Base-by-base conservation (phyloP, 257 asterid species). In the Fraxinus anomala region DNA sequence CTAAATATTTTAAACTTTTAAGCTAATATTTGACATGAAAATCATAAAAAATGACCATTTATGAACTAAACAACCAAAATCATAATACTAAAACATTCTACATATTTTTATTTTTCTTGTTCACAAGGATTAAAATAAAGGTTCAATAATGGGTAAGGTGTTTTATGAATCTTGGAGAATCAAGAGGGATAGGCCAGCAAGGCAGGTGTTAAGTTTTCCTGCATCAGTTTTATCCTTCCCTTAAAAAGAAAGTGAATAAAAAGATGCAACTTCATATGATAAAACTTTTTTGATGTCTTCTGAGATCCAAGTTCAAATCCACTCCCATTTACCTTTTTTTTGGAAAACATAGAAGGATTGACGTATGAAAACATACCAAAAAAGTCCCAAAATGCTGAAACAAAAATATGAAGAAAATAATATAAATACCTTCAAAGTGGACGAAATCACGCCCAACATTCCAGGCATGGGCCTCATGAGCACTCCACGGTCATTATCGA, bases 381-480 rank as follows among this genome's bases (percentile, higher is more conserved):
- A 51, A 24, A 61, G 39, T 24, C 37, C 34, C 40, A 31, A 61
- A 70, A 66, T 28, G 73, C 36, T 9, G 44, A 70, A 36, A 36
- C 33, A 26, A 68, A 74, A 23, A 70, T 67, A 73, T 51, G 14
- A 26, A 42, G 63, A 68, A 40, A 40, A 10, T 4, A 1, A 23
- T 49, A 36, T 37, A 33, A 40, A 69, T 59, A 90, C 99, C 91
- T 95, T 95, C 68, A 93, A 87, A 86, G 85, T 89, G 33, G 97
- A 88, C 0, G 96, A 84, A 83, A 85, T 84, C 78, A 92, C 72
- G 49, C 97, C 94, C 84, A 96, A 80, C 92, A 93, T 87, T 79
- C 97, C 98, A 49, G 97, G 94, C 91, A 94, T 90, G 49, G 97
- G 92, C 87, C 98, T 90, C 98, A 95, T 93, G 85, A 87, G 92